phyloP scores from a whole-genome alignment of 1,284 basidiomycete species.

The Puccinia horiana region DNA sequence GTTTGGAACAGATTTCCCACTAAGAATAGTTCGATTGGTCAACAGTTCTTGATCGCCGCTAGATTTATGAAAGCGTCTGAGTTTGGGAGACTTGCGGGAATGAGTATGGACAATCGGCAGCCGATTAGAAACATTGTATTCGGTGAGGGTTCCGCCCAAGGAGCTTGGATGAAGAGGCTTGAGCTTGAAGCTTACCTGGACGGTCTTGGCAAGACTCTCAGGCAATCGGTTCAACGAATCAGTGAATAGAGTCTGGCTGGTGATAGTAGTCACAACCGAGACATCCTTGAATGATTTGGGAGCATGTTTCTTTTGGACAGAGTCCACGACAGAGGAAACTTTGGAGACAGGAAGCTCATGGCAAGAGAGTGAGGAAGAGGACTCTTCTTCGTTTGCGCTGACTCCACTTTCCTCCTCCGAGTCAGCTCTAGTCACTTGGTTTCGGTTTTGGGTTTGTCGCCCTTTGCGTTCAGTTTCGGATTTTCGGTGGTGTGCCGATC shows the following conservation, averaged over 20 bases:
- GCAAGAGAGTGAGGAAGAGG: not conserved
- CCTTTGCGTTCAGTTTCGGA: not conserved
- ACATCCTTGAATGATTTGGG: conserved; percentile 8
- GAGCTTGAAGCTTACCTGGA: conserved; percentile 37
- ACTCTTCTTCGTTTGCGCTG: conserved; percentile 4
- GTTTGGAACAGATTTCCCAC: not conserved
- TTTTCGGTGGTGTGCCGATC: not conserved
- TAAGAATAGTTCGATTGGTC: not conserved
- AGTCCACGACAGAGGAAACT: conserved; percentile 3
- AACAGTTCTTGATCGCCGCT: not conserved
- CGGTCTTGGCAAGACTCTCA: conserved; percentile 16
- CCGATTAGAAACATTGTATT: conserved; percentile 30
- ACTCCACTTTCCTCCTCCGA: conserved; percentile 1
- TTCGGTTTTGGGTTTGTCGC: not conserved
- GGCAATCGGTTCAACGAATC: conserved; percentile 33
- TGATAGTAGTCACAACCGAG: conserved; percentile 27
- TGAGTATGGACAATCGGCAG: conserved; percentile 16
- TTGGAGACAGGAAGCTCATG: not conserved
- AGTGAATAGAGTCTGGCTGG: conserved; percentile 23
- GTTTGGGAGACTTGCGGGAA: conserved; percentile 19
- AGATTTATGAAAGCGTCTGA: conserved; percentile 3
- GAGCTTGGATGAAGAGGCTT: conserved; percentile 16
- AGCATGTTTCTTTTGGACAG: conserved; percentile 10
- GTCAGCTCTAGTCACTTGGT: not conserved
- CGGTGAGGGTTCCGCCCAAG: conserved; percentile 20